Evolutionary conservation across 1,284 basidiomycete genomes (phyloP), one percentile per base, ranked within the genome.

Genomic region (Sanguinoderma infundibulare): DNA sequence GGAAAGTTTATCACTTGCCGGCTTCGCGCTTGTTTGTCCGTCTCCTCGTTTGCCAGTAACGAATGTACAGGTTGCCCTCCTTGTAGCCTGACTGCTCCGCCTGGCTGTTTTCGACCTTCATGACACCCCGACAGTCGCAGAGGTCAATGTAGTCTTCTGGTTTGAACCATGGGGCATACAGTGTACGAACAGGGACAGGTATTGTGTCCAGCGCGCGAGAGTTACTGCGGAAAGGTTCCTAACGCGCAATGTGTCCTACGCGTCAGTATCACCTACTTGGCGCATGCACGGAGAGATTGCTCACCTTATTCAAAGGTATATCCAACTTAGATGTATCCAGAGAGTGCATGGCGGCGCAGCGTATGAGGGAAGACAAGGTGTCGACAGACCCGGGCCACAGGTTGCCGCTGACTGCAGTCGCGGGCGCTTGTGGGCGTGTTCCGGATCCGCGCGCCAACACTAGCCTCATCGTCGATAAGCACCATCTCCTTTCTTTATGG

Each of bases 141-240:
- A 64, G 56, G 49, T 64, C 63, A 26, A 64, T 17, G 50, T 53
- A 61, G 39, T 61, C 59, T 6, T 53, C 34, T 8, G 34, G 39
- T 3, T 32, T 20, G 12, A 64, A 54, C n/a, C 54, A 46, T 5
- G 15, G n/a, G 3, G 3, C 49, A 26, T 34, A 34, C 8, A 64
- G 57, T 15, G 63, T 61, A 17, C 59, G 59, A 15, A 64, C 12
- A 26, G 50, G 32, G 12, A 53, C 22, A 34, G 57, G 39, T 20
- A 20, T 24, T 17, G 34, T 7, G 24, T 20, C 12, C 4, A 14
- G n/a, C 2, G 32, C 40, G 17, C 49, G 49, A 20, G 30, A 50
- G 32, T 12, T 10, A n/a, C 5, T 10, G 12, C 30, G 49, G 17
- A 22, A 50, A n/a, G 30, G 32, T 34, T 7, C 2, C 32, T 32